Evolutionary conservation across 2,329 filamentous ascomycete species (phyloP).

Genomic region (Ascomycota sp.): DNA sequence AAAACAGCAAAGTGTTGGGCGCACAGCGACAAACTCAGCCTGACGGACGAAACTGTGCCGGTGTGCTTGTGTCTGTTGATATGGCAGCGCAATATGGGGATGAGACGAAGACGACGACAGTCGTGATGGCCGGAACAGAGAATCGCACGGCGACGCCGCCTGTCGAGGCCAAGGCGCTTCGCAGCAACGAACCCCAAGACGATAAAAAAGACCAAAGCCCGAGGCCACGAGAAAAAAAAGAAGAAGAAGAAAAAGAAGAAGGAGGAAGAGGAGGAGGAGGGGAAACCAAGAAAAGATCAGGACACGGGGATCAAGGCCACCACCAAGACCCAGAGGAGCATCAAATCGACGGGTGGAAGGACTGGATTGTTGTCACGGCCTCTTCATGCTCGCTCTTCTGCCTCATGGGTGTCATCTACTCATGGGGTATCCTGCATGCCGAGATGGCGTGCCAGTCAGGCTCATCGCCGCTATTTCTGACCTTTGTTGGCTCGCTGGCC

Average conservation of each 20-base stretch:
- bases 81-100: no score
- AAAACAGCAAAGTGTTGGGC: no score
- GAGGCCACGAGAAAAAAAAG: background rate
- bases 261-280: background rate
- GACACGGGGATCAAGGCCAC: background rate
- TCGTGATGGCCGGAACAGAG: no score
- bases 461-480: slow-evolving; percentile 7
- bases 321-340: background rate
- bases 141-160: no score
- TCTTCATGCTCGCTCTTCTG: slow-evolving; percentile 7
- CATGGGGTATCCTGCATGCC: slow-evolving; percentile 9
- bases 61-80: no score
- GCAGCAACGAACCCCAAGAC: no score
- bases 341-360: slow-evolving; percentile 4
- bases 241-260: background rate
- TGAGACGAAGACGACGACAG: no score
- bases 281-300: background rate
- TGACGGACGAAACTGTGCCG: no score
- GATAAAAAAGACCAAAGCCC: no score
- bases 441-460: slow-evolving; percentile 5
- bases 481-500: slow-evolving; percentile 9
- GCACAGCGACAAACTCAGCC: no score
- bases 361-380: slow-evolving; percentile 9
- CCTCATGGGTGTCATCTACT: slow-evolving; percentile 10
- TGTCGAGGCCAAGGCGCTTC: no score